These are phyloP conservation scores for Colletotrichum gigasporum DNA, from an alignment of 2,329 filamentous ascomycete genomes.

Conservation along the genomic window DNA sequence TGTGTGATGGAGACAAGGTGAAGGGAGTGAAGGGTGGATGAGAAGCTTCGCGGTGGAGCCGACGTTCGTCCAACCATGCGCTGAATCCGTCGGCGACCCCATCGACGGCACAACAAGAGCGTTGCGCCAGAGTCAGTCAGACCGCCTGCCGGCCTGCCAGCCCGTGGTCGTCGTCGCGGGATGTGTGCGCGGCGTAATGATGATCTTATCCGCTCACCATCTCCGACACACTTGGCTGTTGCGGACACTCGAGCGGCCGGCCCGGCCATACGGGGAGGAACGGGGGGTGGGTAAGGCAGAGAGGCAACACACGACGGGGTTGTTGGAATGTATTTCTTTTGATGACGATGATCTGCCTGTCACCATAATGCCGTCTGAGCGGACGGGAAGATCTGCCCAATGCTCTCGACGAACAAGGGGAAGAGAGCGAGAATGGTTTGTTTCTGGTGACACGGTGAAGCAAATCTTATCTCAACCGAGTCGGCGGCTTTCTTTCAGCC, in stretches of 20 bases:
- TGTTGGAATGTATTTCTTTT: too few relatives aligned
- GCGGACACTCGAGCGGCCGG: not conserved
- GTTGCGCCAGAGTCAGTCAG: not conserved
- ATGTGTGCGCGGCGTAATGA: not conserved
- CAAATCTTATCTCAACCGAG: conserved; percentile 2
- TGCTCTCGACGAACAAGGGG: not conserved
- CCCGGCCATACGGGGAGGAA: not conserved
- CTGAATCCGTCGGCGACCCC: not conserved
- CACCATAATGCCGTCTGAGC: not conserved
- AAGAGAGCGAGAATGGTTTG: not conserved
- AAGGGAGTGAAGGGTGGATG: not conserved
- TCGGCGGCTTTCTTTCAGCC: not conserved
- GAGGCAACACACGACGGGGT: not conserved
- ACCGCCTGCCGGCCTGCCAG: not conserved
- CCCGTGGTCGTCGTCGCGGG: not conserved
- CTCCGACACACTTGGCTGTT: conserved; percentile 5
- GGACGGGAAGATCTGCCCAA: conserved; percentile 1
- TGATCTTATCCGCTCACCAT: conserved; percentile 13
- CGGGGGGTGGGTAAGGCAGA: not conserved
- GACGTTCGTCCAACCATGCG: conserved; percentile 13
- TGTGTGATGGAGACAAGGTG: conserved; percentile 16
- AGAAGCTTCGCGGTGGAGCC: not conserved
- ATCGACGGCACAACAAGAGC: not conserved
- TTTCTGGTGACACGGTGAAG: conserved; percentile 1
- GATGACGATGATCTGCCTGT: conserved; percentile 6